phyloP scores from a whole-genome alignment of 192 early-diverging fungal genomes.

The Entophlyctis helioformis region DNA sequence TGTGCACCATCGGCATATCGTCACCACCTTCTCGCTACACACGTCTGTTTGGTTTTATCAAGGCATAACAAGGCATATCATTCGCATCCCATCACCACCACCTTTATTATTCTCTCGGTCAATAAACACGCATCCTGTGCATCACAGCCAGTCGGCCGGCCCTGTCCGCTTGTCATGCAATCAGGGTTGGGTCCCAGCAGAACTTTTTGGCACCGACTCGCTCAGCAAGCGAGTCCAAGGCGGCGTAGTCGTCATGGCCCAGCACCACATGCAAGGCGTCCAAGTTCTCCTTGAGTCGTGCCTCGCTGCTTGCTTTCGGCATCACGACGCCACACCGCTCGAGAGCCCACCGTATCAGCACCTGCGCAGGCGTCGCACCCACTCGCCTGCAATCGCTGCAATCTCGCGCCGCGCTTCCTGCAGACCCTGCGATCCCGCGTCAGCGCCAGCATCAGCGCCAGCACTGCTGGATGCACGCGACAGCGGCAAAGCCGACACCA shows the following conservation, averaged over 20 bases:
- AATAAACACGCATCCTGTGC: no score
- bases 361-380: slow-evolving; percentile 15
- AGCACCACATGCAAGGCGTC: slow-evolving; percentile 4
- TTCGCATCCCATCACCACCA: no score
- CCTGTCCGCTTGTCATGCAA: no score
- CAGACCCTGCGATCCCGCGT: no score
- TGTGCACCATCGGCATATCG: no score
- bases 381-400: no score
- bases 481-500: slow-evolving; percentile 2
- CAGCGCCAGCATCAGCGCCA: background rate
- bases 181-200: slow-evolving; percentile 24
- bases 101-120: no score
- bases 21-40: no score
- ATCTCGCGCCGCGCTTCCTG: no score
- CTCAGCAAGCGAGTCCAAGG: slow-evolving; percentile 10
- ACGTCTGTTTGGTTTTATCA: no score
- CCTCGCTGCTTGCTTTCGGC: slow-evolving; percentile 15
- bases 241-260: slow-evolving; percentile 1
- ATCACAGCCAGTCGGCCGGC: no score
- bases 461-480: background rate
- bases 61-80: no score
- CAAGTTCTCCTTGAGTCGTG: slow-evolving; percentile 25
- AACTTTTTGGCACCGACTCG: slow-evolving; percentile 6
- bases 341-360: slow-evolving; percentile 24
- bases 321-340: slow-evolving; percentile 8